Conservation (phyloP, 2,329 filamentous ascomycete species). For the Scolecobasidium constrictum region DNA sequence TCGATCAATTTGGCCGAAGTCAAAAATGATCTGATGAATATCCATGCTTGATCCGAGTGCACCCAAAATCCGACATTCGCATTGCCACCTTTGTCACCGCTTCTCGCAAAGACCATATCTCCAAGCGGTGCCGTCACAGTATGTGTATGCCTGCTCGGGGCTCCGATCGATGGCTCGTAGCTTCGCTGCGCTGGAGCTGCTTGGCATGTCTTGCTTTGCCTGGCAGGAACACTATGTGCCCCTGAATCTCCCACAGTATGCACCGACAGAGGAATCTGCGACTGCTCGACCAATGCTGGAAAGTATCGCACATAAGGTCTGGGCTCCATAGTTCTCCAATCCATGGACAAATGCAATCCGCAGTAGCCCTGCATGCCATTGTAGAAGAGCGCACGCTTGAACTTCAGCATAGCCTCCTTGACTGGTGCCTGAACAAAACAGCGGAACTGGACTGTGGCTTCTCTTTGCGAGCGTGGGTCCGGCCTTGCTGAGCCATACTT, state of each 20-base stretch:
- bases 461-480: conserved; percentile 11
- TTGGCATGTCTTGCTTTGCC: conserved; percentile 22
- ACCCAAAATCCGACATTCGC: conserved; percentile 12
- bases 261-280: background rate
- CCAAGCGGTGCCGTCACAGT: conserved; percentile 9
- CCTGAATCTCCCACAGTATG: background rate
- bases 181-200: conserved; percentile 14
- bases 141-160: conserved; percentile 2
- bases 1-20: conserved; percentile 14
- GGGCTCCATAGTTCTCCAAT: background rate
- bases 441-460: conserved; percentile 17
- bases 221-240: background rate
- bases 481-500: conserved; percentile 9
- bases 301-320: background rate
- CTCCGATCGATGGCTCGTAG: conserved; percentile 15
- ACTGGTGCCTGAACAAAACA: background rate
- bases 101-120: conserved; percentile 10
- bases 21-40: conserved; percentile 16
- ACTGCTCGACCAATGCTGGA: background rate
- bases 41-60: conserved; percentile 16
- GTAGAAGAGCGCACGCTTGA: conserved; percentile 10
- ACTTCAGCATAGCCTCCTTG: conserved; percentile 8
- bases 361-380: conserved; percentile 1
- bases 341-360: conserved; percentile 17
- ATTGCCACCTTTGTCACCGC: conserved; percentile 17